phyloP scores from a whole-genome alignment of 306 rosid genomes.

The Cucurbita maxima region DNA sequence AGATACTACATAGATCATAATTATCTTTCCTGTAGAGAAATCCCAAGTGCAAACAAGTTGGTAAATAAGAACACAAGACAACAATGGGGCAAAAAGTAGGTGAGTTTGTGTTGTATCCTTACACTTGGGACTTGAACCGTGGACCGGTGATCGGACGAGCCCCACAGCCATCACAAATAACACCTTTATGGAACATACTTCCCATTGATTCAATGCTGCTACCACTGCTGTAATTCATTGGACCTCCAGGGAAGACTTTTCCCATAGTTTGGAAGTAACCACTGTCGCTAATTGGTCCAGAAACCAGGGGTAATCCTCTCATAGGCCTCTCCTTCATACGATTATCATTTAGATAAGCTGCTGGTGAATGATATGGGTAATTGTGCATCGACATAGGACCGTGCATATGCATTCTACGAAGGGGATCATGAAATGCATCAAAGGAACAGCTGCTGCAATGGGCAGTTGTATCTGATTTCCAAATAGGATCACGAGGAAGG shows the following conservation, averaged over 20 bases:
- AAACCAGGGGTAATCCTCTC: slow-evolving; percentile 15
- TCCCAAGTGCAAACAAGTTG: neutral
- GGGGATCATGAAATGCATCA: neutral
- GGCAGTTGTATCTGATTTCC: slow-evolving; percentile 6
- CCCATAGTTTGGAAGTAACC: slow-evolving; percentile 27
- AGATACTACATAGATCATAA: slow-evolving; percentile 72
- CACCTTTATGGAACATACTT: slow-evolving; percentile 72
- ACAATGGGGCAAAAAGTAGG: neutral
- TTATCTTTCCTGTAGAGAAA: slow-evolving; percentile 48
- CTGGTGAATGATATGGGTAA: neutral
- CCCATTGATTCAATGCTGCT: slow-evolving; percentile 25
- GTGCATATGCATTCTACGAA: slow-evolving; percentile 2
- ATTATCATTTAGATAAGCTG: neutral
- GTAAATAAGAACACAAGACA: neutral
- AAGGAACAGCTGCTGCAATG: slow-evolving; percentile 12
- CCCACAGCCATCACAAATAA: slow-evolving; percentile 88
- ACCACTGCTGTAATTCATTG: slow-evolving; percentile 28
- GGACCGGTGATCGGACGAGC: slow-evolving; percentile 81
- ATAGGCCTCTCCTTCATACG: slow-evolving; percentile 31
- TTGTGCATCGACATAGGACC: neutral
- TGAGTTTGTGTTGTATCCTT: slow-evolving; percentile 12
- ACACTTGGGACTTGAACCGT: slow-evolving; percentile 83
- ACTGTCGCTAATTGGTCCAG: slow-evolving; percentile 24
- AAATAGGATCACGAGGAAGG: slow-evolving; percentile 22
- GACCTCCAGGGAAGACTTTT: slow-evolving; percentile 56